Base-by-base conservation (phyloP, 371 early-diverging fungal genomes). In the Rhizomucor miehei region DNA sequence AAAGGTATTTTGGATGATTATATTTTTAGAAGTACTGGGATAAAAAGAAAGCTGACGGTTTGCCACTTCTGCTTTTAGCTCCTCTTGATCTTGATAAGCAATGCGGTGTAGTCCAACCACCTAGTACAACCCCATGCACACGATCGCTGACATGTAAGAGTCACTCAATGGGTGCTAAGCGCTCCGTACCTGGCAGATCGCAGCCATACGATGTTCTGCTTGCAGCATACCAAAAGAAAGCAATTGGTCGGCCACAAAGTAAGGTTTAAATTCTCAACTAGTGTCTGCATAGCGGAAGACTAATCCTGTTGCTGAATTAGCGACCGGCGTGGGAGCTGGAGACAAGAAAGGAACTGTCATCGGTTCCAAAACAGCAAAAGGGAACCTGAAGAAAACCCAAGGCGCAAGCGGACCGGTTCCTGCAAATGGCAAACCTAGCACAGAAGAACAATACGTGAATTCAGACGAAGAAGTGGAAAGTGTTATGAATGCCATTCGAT, bases 141-240 rank as follows among this genome's bases (percentile, higher is more conserved):
- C 82, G 92, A 44, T 88, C 90, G 36, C 68, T 92, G 14, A 92
- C 92, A 19, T 92, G 92, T 67, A 92, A 92, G 65, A 88, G 85
- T 9, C 92, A 92, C 60, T 84, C 92, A 10, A 87, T 91, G 85
- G 88, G 89, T 11, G 82, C 85, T 50, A 92, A 92, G 63, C 79
- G 92, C 46, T 78, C 82, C 2, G 92, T 92, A 6, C 72, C 74
- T 36, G 91, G 91, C 10, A 77, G 92, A 49, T 82, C 89, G 29
- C 79, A 85, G 54, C 80, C 86, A 38, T 92, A 85, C 59, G 91
- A 92, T 51, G 78, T 85, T 1, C 62, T 92, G 24, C 67, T 89
- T 40, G 75, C 80, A 48, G 77, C 81, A 39, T 87, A 88, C 64
- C 78, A 89, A 67, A 67, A 90, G 73, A 85, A 84, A 48, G 67